phyloP scores from a whole-genome alignment of 805 yeast genomes.

The Monosporozyma solicola region DNA sequence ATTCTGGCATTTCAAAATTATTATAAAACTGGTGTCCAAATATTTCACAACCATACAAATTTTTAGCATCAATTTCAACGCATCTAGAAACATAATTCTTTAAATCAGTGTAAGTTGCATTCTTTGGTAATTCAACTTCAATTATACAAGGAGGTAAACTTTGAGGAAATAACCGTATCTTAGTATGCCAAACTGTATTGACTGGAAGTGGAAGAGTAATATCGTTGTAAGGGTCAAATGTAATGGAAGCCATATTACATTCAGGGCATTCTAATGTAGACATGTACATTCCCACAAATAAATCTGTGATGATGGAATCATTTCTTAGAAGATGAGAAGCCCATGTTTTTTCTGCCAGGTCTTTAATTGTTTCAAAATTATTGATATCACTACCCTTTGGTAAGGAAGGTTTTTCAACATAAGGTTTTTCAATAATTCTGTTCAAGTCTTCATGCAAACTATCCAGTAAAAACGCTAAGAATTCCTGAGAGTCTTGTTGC shows the following conservation, averaged over 20 bases:
- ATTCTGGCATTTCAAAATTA: slow-evolving; percentile 55
- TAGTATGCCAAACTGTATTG: slow-evolving; percentile 59
- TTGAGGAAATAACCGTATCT: slow-evolving; percentile 54
- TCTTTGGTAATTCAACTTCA: slow-evolving; percentile 65
- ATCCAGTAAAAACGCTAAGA: slow-evolving; percentile 80
- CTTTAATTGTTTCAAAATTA: slow-evolving; percentile 43
- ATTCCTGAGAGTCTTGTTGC: slow-evolving; percentile 95
- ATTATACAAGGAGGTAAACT: slow-evolving; percentile 40
- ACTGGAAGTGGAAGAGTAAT: slow-evolving; percentile 84
- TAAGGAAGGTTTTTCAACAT: slow-evolving; percentile 79
- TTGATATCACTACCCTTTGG: slow-evolving; percentile 48
- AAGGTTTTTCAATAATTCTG: slow-evolving; percentile 73
- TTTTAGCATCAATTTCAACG: slow-evolving; percentile 27
- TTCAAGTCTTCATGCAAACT: slow-evolving; percentile 91
- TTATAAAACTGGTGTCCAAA: slow-evolving; percentile 61
- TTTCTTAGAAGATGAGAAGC: slow-evolving; percentile 67
- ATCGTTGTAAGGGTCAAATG: slow-evolving; percentile 91
- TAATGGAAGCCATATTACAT: slow-evolving; percentile 69
- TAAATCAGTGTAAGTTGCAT: slow-evolving; percentile 55
- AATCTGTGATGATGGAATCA: slow-evolving; percentile 74
- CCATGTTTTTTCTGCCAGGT: slow-evolving; percentile 74
- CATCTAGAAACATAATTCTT: slow-evolving; percentile 50
- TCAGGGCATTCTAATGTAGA: slow-evolving; percentile 84
- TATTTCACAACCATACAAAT: slow-evolving; percentile 48
- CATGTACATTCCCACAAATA: slow-evolving; percentile 85